Percentiles rank a stretch among this genome's conserved stretches.
These are phyloP conservation scores for Penicillium robsamsonii DNA, from an alignment of 495 filamentous ascomycete species.

Conservation along the genomic window DNA sequence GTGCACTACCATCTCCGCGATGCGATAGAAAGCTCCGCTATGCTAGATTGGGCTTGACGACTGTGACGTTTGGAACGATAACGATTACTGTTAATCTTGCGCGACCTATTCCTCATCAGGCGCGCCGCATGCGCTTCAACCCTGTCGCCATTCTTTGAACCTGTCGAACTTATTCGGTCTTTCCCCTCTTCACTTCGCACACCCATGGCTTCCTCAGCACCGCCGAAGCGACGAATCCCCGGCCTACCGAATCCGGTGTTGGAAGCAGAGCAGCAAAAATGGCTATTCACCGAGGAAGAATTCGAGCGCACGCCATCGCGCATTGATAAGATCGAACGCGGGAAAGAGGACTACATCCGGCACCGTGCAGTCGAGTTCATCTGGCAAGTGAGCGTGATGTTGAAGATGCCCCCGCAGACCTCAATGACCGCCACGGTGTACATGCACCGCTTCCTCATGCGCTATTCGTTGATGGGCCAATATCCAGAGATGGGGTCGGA, in stretches of 20 bases:
- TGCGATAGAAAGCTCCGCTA: constrained; percentile 10
- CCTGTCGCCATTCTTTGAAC: background rate
- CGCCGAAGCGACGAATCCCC: constrained; percentile 45
- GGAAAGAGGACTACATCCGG: constrained; percentile 72
- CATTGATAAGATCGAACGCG: constrained; percentile 71
- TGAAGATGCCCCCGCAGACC: constrained; percentile 89
- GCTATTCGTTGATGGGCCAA: constrained; percentile 58
- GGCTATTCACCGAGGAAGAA: constrained; percentile 86
- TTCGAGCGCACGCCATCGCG: constrained; percentile 78
- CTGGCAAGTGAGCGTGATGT: constrained; percentile 84
- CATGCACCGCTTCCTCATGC: constrained; percentile 94
- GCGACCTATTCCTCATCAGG: background rate
- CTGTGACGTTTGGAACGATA: constrained; percentile 6
- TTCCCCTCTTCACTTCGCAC: background rate
- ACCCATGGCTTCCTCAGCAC: constrained; percentile 33
- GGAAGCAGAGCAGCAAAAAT: constrained; percentile 64
- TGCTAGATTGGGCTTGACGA: constrained; percentile 1
- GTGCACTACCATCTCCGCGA: background rate
- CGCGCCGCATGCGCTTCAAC: constrained; percentile 4
- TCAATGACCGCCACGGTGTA: constrained; percentile 89
- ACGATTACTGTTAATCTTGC: background rate
- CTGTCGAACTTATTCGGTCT: background rate
- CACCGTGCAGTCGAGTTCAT: constrained; percentile 96
- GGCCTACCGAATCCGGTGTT: constrained; percentile 50
- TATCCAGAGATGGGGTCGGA: constrained; percentile 45